These are phyloP conservation scores for Gamarada debralockiae DNA, from an alignment of 495 filamentous ascomycete species.

Conservation along the genomic window DNA sequence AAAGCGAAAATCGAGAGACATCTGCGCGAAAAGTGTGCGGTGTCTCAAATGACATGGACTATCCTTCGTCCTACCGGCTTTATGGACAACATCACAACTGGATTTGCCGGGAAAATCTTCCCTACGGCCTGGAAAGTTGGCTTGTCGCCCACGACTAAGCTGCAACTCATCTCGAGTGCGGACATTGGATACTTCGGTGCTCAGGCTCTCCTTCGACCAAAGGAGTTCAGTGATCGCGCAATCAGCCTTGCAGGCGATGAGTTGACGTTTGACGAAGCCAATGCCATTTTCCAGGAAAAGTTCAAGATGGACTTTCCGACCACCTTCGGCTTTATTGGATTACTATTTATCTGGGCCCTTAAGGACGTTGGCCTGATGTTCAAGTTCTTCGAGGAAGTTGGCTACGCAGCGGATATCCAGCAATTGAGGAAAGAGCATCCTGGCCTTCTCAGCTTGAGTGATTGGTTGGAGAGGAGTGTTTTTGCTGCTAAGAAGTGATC, in stretches of 20 bases:
- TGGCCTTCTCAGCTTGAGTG: slow-evolving; percentile 33
- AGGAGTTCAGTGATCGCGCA: slow-evolving; percentile 31
- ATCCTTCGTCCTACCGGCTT: slow-evolving; percentile 61
- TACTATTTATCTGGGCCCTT: slow-evolving; percentile 31
- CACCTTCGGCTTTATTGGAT: slow-evolving; percentile 33
- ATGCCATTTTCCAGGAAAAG: slow-evolving; percentile 29
- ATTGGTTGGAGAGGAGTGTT: slow-evolving; percentile 27
- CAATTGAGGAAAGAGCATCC: slow-evolving; percentile 33
- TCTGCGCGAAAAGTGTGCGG: slow-evolving; percentile 35
- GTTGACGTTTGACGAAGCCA: slow-evolving; percentile 34
- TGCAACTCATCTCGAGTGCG: slow-evolving; percentile 50
- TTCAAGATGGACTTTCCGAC: slow-evolving; percentile 32
- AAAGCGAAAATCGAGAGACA: slow-evolving; percentile 65
- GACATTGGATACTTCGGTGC: slow-evolving; percentile 66
- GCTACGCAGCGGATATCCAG: slow-evolving; percentile 37
- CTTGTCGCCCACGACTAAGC: slow-evolving; percentile 31
- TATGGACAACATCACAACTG: slow-evolving; percentile 58
- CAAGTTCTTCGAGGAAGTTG: slow-evolving; percentile 54
- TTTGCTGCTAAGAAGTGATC: not conserved
- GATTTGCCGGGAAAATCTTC: slow-evolving; percentile 58
- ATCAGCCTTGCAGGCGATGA: slow-evolving; percentile 43
- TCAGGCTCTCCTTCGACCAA: slow-evolving; percentile 45
- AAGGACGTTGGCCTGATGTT: slow-evolving; percentile 38
- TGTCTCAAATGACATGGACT: slow-evolving; percentile 49
- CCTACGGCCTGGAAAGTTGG: slow-evolving; percentile 34